phyloP scores from a whole-genome alignment of 140 eudicot genomes.

The Bidens hawaiensis region DNA sequence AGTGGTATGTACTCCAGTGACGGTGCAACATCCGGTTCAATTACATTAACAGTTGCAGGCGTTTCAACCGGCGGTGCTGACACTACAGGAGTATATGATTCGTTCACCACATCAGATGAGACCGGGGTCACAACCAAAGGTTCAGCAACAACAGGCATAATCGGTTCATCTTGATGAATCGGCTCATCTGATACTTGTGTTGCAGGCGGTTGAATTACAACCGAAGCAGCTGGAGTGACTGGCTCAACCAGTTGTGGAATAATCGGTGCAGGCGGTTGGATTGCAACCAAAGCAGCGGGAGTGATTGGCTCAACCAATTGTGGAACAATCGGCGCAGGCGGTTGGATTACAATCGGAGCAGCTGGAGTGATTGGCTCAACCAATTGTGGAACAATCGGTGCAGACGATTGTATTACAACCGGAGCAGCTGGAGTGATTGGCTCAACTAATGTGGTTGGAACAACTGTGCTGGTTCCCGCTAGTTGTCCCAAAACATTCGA shows the following conservation, averaged over 20 bases:
- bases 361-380: neutral
- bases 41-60: too few species aligned
- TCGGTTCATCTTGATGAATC: too few species aligned
- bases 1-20: slow-evolving; percentile 10
- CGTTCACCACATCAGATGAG: slow-evolving; percentile 5
- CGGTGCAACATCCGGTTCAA: too few species aligned
- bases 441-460: slow-evolving; percentile 7
- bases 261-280: neutral
- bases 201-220: slow-evolving; percentile 20
- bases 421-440: slow-evolving; percentile 17
- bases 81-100: too few species aligned
- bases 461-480: too few species aligned
- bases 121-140: slow-evolving; percentile 19
- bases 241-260: too few species aligned
- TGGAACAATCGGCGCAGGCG: slow-evolving; percentile 3
- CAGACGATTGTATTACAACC: neutral
- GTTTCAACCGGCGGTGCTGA: neutral
- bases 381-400: too few species aligned
- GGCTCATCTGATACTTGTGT: too few species aligned
- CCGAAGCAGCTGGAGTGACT: neutral
- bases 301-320: slow-evolving; percentile 10
- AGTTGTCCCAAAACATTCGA: too few species aligned
- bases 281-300: slow-evolving; percentile 11
- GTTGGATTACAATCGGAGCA: slow-evolving; percentile 15
- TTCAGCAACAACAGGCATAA: slow-evolving; percentile 18